These are phyloP conservation scores for Coemansia sp. DNA, from an alignment of 192 early-diverging fungal species.

Conservation along the genomic window DNA sequence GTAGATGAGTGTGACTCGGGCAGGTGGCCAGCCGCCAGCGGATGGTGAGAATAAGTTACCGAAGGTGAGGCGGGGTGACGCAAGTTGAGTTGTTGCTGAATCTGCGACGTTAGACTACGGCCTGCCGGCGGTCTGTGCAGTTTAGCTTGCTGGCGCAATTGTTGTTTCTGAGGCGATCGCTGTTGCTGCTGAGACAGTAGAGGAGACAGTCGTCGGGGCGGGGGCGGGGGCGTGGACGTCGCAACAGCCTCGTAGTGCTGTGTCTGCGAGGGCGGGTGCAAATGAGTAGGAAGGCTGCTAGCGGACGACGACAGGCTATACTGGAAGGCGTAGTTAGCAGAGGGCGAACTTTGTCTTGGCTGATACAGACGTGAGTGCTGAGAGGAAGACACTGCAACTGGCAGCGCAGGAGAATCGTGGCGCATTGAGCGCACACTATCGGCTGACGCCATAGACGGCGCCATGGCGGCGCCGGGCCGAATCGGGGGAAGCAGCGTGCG, in stretches of 20 bases:
- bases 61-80: neutral
- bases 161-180: neutral
- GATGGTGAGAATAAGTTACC: neutral
- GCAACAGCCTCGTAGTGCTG: neutral
- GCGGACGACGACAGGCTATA: neutral
- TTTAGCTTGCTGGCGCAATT: neutral
- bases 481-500: slow-evolving; percentile 46
- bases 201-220: neutral
- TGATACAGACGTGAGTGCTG: slow-evolving; percentile 1
- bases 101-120: neutral
- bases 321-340: neutral
- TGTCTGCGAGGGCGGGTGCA: neutral
- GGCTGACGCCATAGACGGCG: neutral
- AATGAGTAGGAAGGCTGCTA: neutral
- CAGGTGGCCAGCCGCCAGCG: slow-evolving; percentile 6
- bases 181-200: neutral
- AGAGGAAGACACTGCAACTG: neutral
- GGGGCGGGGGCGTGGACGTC: neutral
- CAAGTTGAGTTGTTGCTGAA: neutral
- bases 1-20: slow-evolving; percentile 5
- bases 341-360: neutral
- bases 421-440: neutral
- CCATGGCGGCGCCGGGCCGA: slow-evolving; percentile 12
- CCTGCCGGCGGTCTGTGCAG: neutral
- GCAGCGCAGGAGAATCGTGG: neutral